Base-by-base conservation (phyloP, 2,329 filamentous ascomycete species). In the Epichloe gansuensis region DNA sequence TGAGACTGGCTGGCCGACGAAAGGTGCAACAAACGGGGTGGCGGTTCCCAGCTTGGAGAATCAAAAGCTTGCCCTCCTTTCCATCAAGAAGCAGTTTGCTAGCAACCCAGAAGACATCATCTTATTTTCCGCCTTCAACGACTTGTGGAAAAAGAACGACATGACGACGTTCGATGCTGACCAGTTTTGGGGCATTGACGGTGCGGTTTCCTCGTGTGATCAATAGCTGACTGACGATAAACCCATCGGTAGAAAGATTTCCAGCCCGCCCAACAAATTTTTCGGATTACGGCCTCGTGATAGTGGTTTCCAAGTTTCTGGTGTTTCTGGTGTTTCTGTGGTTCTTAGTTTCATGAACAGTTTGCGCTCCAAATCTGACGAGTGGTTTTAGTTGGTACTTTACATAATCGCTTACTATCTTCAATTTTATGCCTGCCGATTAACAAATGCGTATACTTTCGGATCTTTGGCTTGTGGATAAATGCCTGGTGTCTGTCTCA, bases 1-100 rank as follows among this genome's bases (percentile, higher is more conserved):
- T 1, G 90, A 95, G 72, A 84, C 85, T 3, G 90, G 90, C 49
- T 95, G 89, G 89, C 89, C 89, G 43, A 82, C 79, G 65, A 67
- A 79, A 58, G 89, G 89, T 17, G 59, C 72, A 12, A 55, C 74
- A 50, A 91, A 93, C 63, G 80, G 81, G 2, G 62, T 64, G 17
- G 88, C 88, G n/a, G 72, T 91, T 2, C 85, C 88, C 0, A 81
- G 81, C 12, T 61, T 71, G n/a, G 69, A 74, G 11, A 81, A 90
- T 58, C 89, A 95, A 66, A 64, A 71, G 11, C 65, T 67, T 23
- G 89, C 89, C 11, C 66, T 95, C 38, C 65, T 70, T 5, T 83
- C 82, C 25, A 78, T 95, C 61, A 80, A 77, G 65, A 62, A 64
- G 39, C 71, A 73, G 2, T 89, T 89, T 63, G 62, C 70, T 13